Evolutionary conservation across 805 yeast genomes (phyloP).

Genomic region (Teunomyces aglyptinius): DNA sequence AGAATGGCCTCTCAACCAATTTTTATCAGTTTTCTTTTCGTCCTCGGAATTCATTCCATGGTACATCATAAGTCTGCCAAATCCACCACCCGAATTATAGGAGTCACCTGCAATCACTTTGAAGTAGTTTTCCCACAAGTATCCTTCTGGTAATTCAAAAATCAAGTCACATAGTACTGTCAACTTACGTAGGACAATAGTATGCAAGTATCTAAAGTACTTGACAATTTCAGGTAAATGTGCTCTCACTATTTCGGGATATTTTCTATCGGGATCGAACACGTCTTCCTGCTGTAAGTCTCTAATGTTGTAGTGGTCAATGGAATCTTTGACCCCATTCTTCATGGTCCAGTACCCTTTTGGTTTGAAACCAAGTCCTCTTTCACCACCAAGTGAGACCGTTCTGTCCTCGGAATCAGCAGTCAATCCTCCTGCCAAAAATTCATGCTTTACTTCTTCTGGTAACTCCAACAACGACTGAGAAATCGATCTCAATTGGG

Average conservation of each 20-base stretch:
- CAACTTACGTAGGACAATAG: conserved; percentile 21
- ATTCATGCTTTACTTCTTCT: conserved; percentile 36
- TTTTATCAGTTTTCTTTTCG: conserved; percentile 21
- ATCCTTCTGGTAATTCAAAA: conserved; percentile 29
- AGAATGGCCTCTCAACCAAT: conserved; percentile 32
- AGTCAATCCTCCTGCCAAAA: conserved; percentile 39
- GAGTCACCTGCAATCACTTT: conserved; percentile 21
- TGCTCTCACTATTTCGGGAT: conserved; percentile 24
- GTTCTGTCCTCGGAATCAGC: conserved; percentile 27
- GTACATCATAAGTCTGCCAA: conserved; percentile 30
- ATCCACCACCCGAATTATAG: conserved; percentile 27
- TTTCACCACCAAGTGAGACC: conserved; percentile 26
- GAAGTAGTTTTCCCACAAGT: conserved; percentile 27
- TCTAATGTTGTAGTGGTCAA: conserved; percentile 27
- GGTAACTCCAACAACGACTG: conserved; percentile 42
- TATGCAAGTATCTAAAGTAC: conserved; percentile 23
- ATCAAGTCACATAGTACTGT: conserved; percentile 24
- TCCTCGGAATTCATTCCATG: conserved; percentile 24
- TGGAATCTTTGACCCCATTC: conserved; percentile 27
- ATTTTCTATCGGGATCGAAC: conserved; percentile 18
- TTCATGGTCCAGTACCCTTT: conserved; percentile 30
- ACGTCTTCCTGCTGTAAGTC: conserved; percentile 23
- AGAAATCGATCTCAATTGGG: conserved; percentile 37
- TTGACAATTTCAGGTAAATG: conserved; percentile 22
- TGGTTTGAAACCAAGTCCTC: conserved; percentile 31